Conservation (phyloP, 2,329 filamentous ascomycete genomes). For the Magnaporthales sp. region DNA sequence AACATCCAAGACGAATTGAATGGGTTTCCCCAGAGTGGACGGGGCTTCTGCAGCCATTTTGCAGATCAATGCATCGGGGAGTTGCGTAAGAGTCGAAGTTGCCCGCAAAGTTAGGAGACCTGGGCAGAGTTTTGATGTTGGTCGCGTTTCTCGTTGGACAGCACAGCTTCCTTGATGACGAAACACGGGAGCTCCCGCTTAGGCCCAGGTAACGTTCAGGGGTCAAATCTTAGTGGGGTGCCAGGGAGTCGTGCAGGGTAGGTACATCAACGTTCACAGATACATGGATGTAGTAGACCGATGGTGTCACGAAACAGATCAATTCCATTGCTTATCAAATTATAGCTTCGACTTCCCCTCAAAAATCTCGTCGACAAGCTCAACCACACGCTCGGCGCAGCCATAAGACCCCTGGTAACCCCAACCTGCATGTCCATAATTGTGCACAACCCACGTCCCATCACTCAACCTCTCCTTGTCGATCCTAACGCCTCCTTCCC, state of each 20-base stretch:
- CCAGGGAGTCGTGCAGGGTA: neutral
- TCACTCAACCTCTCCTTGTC: conserved; percentile 48
- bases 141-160: neutral
- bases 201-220: neutral
- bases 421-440: conserved; percentile 73
- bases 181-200: neutral
- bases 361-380: conserved; percentile 56
- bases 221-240: neutral
- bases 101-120: neutral
- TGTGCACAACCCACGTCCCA: conserved; percentile 45
- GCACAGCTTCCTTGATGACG: neutral
- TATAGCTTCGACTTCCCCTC: conserved; percentile 5
- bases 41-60: conserved; percentile 9
- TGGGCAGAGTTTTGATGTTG: neutral
- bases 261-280: too few species aligned
- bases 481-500: conserved; percentile 64
- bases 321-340: neutral
- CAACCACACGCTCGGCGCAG: conserved; percentile 57
- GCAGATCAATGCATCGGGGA: neutral
- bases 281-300: too few species aligned
- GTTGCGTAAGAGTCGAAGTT: neutral
- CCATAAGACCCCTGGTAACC: conserved; percentile 67
- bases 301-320: too few species aligned
- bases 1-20: conserved; percentile 29
- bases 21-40: conserved; percentile 15